Evolutionary conservation across 495 filamentous ascomycete species (phyloP).

Genomic region (Pyrenopolyporus hunteri): DNA sequence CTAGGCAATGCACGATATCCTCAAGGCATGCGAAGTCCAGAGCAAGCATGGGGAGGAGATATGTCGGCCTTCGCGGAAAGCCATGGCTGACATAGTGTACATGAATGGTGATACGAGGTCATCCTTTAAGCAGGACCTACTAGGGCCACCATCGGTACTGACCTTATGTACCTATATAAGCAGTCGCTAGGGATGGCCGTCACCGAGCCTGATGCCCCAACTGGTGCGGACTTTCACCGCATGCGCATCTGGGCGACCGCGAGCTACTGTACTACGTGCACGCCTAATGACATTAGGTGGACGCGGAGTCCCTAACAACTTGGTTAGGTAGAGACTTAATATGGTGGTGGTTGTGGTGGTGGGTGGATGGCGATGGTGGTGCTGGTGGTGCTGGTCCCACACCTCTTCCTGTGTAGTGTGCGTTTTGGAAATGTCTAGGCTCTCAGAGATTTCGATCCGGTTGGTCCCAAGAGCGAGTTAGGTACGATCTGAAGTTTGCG

Average conservation of each 20-base stretch:
- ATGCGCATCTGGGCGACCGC: neutral
- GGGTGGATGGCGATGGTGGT: neutral
- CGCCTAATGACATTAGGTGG: too few species aligned
- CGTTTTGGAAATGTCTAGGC: conserved; percentile 13
- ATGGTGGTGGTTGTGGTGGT: neutral
- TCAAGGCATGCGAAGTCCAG: too few species aligned
- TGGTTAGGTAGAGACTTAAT: neutral
- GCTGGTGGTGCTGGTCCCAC: neutral
- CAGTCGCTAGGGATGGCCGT: conserved; percentile 9
- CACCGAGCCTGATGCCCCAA: neutral
- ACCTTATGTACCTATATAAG: neutral
- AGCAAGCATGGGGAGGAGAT: too few species aligned
- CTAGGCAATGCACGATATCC: too few species aligned
- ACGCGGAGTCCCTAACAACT: conserved; percentile 4
- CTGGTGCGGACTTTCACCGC: conserved; percentile 19
- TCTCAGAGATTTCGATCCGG: conserved; percentile 22
- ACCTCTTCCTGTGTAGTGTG: neutral
- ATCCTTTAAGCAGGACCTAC: neutral
- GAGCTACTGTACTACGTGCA: conserved; percentile 11
- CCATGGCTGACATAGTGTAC: conserved; percentile 2
- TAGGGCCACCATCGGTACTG: neutral
- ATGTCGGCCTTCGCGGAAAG: neutral
- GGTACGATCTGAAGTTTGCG: conserved; percentile 37
- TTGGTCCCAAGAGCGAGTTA: conserved; percentile 32
- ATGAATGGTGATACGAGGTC: conserved; percentile 4